Evolutionary conservation across 345 rosid genomes (phyloP), one percentile per base, ranked within the genome.

Genomic region (Lumnitzera littorea): DNA sequence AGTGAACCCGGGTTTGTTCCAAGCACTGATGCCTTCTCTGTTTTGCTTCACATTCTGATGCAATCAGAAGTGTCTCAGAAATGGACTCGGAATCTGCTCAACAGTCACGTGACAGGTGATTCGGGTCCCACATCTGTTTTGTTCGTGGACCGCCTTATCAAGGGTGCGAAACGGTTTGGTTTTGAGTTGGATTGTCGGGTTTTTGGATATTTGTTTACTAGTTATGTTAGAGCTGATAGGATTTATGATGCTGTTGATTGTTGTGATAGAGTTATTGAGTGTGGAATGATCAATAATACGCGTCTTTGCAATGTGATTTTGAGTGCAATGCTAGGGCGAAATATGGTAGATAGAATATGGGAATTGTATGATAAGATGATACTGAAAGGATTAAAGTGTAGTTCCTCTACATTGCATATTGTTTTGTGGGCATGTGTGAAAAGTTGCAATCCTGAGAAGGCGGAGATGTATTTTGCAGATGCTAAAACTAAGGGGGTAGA

Each of bases 11-110:
- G 77, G 12, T 72, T 78, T 36, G 56, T 73, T 41, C 63, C 53
- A 62, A 70, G 73, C 53, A 48, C 73, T 2, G 85, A 80, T 59
- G 55, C 68, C 48, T 70, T 84, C 13, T 81, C 85, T 57, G 69
- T 82, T 55, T 62, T 87, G 67, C 74, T 89, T 72, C 91, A 84
- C 74, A 70, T 89, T 62, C 70, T 86, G 66, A 75, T 72, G 46
- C 53, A 43, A 31, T 71, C 72, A 48, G 48, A 62, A 0, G 56
- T 74, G 70, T 80, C 76, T 31, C 53, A 62, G 24, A 52, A 68
- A 31, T 59, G 46, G 5, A 91, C 78, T 24, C 61, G 57, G 17
- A 65, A 61, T 64, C 62, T 83, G 71, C 90, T 90, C 29, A 53
- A 62, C 17, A 63, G 65, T 12, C 70, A 60, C 24, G 76, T 63